A percentile compares a stretch with the other conserved stretches of the same genome.
Conservation (phyloP, 768 basidiomycete genomes). For the Cystofilobasidium capitatum region DNA sequence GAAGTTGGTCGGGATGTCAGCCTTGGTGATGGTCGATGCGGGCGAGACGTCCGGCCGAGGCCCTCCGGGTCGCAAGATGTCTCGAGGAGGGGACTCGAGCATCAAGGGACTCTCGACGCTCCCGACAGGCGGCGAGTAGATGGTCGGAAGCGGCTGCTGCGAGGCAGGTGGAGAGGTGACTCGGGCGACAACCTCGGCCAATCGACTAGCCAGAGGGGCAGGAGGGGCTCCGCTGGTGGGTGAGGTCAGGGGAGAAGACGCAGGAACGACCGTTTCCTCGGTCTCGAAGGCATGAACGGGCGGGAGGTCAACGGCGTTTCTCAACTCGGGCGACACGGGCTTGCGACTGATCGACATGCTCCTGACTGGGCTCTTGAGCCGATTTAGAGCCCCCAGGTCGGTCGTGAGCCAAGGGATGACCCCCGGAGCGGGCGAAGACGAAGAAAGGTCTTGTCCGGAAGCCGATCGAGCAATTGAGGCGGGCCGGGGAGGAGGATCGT, state of each 20-base stretch:
- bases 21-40: not conserved
- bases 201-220: not conserved
- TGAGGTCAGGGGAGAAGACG: not conserved
- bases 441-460: no score
- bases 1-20: not conserved
- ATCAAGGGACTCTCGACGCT: no score
- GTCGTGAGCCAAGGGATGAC: not conserved
- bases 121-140: not conserved
- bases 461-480: not conserved
- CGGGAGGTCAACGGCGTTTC: not conserved
- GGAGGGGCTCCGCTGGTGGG: no score
- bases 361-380: not conserved
- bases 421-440: not conserved
- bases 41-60: not conserved
- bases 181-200: not conserved
- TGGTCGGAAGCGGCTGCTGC: not conserved
- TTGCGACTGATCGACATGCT: constrained; percentile 5
- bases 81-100: not conserved
- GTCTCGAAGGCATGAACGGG: not conserved
- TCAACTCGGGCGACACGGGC: constrained; percentile 1
- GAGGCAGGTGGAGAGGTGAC: not conserved
- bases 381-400: not conserved
- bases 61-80: not conserved
- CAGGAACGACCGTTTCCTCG: not conserved
- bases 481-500: not conserved